Percentiles rank a stretch among this genome's conserved stretches.
phyloP scores from a whole-genome alignment of 306 rosid species.

The Begonia loranthoides region DNA sequence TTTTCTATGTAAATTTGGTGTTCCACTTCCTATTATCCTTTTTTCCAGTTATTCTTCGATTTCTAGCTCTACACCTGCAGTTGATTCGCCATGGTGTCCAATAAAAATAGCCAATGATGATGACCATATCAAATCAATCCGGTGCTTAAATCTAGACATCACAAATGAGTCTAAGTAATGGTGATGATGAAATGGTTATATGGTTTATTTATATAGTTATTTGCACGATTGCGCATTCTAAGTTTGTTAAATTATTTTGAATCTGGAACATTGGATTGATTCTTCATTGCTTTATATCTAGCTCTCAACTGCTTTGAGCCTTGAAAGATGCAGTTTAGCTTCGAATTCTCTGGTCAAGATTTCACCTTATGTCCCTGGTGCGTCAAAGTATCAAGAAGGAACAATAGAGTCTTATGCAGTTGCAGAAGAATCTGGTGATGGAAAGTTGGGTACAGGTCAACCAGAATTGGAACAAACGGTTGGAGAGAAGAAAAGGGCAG shows the following conservation, averaged over 20 bases:
- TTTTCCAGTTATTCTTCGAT: too few relatives aligned
- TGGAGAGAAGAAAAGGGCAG: conserved; percentile 29
- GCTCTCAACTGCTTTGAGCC: conserved; percentile 39
- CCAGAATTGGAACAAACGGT: conserved; percentile 14
- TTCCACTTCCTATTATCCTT: too few relatives aligned
- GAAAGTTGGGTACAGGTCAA: conserved; percentile 21
- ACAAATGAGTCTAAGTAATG: too few relatives aligned
- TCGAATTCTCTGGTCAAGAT: conserved; percentile 27
- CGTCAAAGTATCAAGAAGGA: conserved; percentile 24
- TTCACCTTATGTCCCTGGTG: conserved; percentile 29
- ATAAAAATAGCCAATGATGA: background rate
- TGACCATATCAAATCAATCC: background rate
- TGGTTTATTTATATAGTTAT: background rate
- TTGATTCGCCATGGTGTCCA: too few relatives aligned
- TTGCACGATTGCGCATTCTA: background rate
- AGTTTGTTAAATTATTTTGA: conserved; percentile 15
- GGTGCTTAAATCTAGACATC: background rate
- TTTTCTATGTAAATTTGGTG: too few relatives aligned
- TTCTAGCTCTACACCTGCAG: too few relatives aligned
- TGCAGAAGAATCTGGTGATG: conserved; percentile 18
- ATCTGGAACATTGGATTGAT: background rate
- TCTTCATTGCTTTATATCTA: conserved; percentile 18
- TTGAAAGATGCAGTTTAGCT: conserved; percentile 37
- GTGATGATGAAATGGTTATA: too few relatives aligned
- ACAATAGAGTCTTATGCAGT: conserved; percentile 21